These are phyloP conservation scores for Rhododendron ovatum DNA, from an alignment of 148 eudicot genomes.

Conservation along the genomic window DNA sequence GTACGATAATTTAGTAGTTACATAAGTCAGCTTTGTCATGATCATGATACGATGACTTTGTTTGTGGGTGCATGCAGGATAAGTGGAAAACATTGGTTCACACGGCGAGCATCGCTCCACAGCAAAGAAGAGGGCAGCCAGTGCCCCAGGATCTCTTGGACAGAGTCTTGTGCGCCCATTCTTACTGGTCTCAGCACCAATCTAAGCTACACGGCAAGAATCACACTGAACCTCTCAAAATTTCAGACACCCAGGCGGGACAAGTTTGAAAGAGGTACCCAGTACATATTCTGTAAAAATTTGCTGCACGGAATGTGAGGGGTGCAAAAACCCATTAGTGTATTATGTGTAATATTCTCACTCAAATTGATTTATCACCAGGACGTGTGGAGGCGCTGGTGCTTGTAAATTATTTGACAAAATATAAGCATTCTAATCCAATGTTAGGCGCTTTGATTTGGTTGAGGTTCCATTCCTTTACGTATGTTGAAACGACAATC, in stretches of 20 bases:
- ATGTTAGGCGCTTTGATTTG: slow-evolving; percentile 7
- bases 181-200: slow-evolving; percentile 89
- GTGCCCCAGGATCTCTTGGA: slow-evolving; percentile 92
- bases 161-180: slow-evolving; percentile 78
- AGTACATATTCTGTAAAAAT: slow-evolving; percentile 18
- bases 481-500: not conserved
- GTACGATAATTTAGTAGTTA: not conserved
- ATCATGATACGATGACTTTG: not conserved
- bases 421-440: slow-evolving; percentile 8
- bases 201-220: slow-evolving; percentile 70
- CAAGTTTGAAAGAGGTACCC: slow-evolving; percentile 19
- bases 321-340: slow-evolving; percentile 2
- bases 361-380: slow-evolving; percentile 8
- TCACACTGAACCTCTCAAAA: slow-evolving; percentile 28
- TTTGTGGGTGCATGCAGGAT: slow-evolving; percentile 46
- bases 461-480: slow-evolving; percentile 9
- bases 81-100: slow-evolving; percentile 99
- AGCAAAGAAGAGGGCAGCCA: slow-evolving; percentile 95
- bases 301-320: slow-evolving; percentile 9
- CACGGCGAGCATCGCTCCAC: slow-evolving; percentile 94
- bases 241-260: slow-evolving; percentile 14
- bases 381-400: not conserved
- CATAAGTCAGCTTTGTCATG: not conserved
- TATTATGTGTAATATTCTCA: slow-evolving; percentile 5
- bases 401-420: slow-evolving; percentile 19